phyloP scores from a whole-genome alignment of 2,329 filamentous ascomycete genomes.

The Didymosphaeria variabile region DNA sequence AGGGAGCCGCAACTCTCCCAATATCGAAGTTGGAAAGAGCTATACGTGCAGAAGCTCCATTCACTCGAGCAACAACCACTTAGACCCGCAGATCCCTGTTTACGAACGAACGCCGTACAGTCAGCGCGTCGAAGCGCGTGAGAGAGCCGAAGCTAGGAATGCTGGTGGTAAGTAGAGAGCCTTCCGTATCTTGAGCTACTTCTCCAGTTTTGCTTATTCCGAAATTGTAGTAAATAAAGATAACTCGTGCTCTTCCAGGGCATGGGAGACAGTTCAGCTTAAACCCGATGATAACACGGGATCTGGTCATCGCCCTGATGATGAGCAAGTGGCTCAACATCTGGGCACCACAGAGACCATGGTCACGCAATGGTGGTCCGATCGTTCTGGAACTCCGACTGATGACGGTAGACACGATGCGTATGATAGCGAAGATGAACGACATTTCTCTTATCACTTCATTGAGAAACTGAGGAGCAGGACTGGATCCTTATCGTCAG shows the following conservation, averaged over 20 bases:
- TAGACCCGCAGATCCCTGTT: neutral
- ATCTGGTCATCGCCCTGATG: neutral
- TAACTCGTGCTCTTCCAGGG: neutral
- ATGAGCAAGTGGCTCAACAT: no score
- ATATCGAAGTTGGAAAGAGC: neutral
- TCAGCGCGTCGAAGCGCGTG: constrained; percentile 6
- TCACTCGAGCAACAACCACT: neutral
- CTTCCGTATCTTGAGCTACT: neutral
- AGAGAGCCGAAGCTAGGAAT: neutral
- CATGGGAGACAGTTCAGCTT: neutral
- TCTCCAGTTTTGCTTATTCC: neutral
- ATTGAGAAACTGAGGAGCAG: constrained; percentile 3
- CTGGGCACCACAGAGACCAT: neutral
- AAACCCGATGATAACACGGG: neutral
- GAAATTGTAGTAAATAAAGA: neutral
- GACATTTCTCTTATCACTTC: constrained; percentile 3
- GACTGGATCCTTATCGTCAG: neutral
- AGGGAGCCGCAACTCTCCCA: neutral
- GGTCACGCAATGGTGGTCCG: constrained; percentile 8
- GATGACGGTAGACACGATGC: neutral
- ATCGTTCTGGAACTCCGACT: neutral
- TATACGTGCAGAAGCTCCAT: neutral
- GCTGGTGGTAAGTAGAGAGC: neutral
- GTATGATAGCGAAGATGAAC: neutral
- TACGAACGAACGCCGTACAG: constrained; percentile 7